Evolutionary conservation across 2,329 filamentous ascomycete genomes (phyloP), one percentile per base, ranked within the genome.

Genomic region (Microcera coccophila): DNA sequence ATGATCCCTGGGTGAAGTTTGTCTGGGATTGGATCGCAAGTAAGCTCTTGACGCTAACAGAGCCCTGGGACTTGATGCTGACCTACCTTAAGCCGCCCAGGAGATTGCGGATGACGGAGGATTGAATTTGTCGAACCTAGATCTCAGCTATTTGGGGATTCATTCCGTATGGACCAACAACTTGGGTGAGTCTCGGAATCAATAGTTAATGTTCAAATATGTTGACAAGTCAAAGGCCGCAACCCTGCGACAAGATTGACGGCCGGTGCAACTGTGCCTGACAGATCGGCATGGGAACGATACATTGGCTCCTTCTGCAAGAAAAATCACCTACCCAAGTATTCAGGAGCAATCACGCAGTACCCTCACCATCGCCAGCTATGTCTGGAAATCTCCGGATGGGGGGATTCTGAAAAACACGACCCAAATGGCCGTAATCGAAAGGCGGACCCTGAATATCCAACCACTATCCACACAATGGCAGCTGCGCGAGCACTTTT

Each of bases 11-110:
- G 79, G 70, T 91, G n/a, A 76, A 81, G 44, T 84, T 86, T 42
- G 69, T 87, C n/a, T 94, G 88, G 88, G 78, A 81, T 36, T 87
- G 86, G 74, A 73, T 90, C 36, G 74, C 78, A 45, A 80, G 85
- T 81, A 58, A 59, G 70, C n/a, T 73, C 11, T 28, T 11, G 20
- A 12, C 22, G 17, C 11, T 28, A 19, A 35, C 15, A 3, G 8
- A 11, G n/a, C 3, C 18, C 28, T 4, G 2, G 19, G n/a, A 19
- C 29, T 24, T 12, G 3, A 15, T 29, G 41, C 55, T 63, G 32
- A 63, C 45, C 15, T 37, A 35, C 36, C 35, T 24, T 31, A 48
- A 79, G 81, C 78, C 47, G 81, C 82, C 2, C 81, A 87, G 52
- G 71, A 76, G 19, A 79, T 81, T 21, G 80, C 83, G 3, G 71